Evolutionary conservation across 1,139 yeast species (phyloP).

Genomic region (Diutina ranongensis): DNA sequence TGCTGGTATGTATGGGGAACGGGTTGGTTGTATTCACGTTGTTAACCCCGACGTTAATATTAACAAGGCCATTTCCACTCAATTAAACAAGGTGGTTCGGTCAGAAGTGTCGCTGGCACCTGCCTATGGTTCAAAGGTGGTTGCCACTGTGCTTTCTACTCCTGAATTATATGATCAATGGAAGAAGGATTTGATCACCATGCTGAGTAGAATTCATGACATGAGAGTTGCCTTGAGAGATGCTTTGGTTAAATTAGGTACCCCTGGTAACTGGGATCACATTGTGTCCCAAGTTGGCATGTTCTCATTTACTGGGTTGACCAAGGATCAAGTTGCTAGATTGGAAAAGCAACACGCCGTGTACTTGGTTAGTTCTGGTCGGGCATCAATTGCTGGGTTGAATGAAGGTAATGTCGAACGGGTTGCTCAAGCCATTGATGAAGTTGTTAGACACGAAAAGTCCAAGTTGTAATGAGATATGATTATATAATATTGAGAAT

Average conservation of each 20-base stretch:
- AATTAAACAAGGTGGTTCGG: slow-evolving; percentile 66
- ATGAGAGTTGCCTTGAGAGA: slow-evolving; percentile 66
- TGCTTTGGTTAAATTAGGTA: slow-evolving; percentile 37
- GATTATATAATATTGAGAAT: neutral
- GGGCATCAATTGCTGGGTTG: slow-evolving; percentile 91
- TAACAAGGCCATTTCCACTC: slow-evolving; percentile 52
- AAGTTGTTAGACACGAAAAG: slow-evolving; percentile 44
- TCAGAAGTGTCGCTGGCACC: slow-evolving; percentile 92
- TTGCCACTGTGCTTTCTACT: slow-evolving; percentile 60
- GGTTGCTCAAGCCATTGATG: slow-evolving; percentile 77
- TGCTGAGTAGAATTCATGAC: slow-evolving; percentile 73
- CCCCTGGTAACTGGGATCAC: slow-evolving; percentile 92
- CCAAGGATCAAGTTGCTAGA: slow-evolving; percentile 67
- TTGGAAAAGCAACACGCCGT: slow-evolving; percentile 72
- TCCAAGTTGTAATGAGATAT: slow-evolving; percentile 17
- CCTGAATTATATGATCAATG: slow-evolving; percentile 64
- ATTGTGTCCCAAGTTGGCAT: slow-evolving; percentile 88
- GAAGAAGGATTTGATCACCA: slow-evolving; percentile 74
- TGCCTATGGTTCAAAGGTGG: slow-evolving; percentile 91
- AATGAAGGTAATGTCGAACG: slow-evolving; percentile 68
- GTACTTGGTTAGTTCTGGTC: slow-evolving; percentile 70
- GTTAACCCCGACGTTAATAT: slow-evolving; percentile 22
- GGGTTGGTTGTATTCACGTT: slow-evolving; percentile 87
- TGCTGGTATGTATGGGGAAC: slow-evolving; percentile 96
- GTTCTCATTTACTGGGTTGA: slow-evolving; percentile 91